Evolutionary conservation across 2,329 filamentous ascomycete genomes (phyloP), one percentile per base, ranked within the genome.

Genomic region (Ophiostoma triangulosporum): DNA sequence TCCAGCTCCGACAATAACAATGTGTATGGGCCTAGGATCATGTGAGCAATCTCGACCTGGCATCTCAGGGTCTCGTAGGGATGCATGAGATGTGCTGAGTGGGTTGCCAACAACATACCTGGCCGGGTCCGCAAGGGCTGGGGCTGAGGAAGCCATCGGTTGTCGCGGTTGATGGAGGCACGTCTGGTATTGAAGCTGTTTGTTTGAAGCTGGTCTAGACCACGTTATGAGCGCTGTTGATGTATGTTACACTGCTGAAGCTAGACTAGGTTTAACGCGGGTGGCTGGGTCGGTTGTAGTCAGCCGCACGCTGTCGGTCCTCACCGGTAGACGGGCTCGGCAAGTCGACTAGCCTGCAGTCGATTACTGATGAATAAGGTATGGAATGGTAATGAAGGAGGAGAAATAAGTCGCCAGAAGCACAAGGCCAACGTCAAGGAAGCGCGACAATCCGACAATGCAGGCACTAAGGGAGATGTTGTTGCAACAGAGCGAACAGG

Each of bases 1-100:
- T 59, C 83, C 83, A 22, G 82, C 83, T 63, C 83, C 83, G 55
- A 86, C 76, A 59, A 86, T 81, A 54, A 86, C 73, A 54, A 85
- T 70, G 58, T 81, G 73, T 26, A 74, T 68, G n/a, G 72, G 67
- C 58, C 70, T 74, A 56, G 14, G 36, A 52, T 29, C 36, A n/a
- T 17, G 35, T 57, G 46, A 55, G 53, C 24, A 48, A 11, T 29
- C 26, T 31, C 6, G 20, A n/a, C n/a, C n/a, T n/a, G n/a, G n/a
- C n/a, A n/a, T n/a, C n/a, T n/a, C n/a, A n/a, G n/a, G n/a, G n/a
- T 46, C 43, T 17, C 43, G 29, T 46, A 24, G 3, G 6, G 7
- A 29, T 29, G 14, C 43, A 20, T 22, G 6, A 9, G 26, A 29
- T 31, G 43, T 46, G 43, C 7, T 27, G 15, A 31, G 15, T 29